phyloP scores from a whole-genome alignment of 2,329 filamentous ascomycete species.

The Pseudohalonectria lignicola region DNA sequence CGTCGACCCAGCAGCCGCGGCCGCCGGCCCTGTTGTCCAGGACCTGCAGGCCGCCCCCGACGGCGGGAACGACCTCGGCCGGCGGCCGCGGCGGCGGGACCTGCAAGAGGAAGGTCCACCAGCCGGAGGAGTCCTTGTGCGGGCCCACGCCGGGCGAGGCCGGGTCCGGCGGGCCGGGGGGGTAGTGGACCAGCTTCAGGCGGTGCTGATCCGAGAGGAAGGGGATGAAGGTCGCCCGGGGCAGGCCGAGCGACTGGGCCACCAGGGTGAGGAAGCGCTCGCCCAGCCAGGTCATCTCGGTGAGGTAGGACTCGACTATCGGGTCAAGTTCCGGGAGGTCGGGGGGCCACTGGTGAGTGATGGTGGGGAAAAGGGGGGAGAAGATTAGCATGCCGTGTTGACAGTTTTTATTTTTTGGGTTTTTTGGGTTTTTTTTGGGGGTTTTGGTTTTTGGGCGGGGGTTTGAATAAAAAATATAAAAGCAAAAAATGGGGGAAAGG shows the following conservation, averaged over 20 bases:
- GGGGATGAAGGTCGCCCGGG: slow-evolving; percentile 33
- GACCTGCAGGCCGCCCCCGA: slow-evolving; percentile 36
- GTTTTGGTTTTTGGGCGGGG: too few species aligned
- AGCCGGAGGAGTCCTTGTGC: slow-evolving; percentile 52
- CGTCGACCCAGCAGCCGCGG: slow-evolving; percentile 37
- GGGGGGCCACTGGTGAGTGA: slow-evolving; percentile 34
- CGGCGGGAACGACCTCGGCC: too few species aligned
- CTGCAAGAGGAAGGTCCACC: slow-evolving; percentile 54
- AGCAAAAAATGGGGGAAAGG: too few species aligned
- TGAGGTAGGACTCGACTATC: slow-evolving; percentile 35
- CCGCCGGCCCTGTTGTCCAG: too few species aligned
- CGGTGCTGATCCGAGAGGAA: slow-evolving; percentile 48
- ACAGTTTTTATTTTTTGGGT: too few species aligned
- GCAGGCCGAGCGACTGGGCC: slow-evolving; percentile 40
- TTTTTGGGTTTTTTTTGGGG: too few species aligned
- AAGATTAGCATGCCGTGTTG: too few species aligned
- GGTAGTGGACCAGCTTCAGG: slow-evolving; percentile 46
- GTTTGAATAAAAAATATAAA: too few species aligned
- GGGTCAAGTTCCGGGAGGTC: slow-evolving; percentile 19
- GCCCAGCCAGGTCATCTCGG: slow-evolving; percentile 36
- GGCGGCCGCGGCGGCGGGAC: slow-evolving; percentile 40
- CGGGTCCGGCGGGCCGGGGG: slow-evolving; percentile 15
- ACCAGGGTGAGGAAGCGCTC: slow-evolving; percentile 44
- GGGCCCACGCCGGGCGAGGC: slow-evolving; percentile 43
- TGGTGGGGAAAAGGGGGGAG: too few species aligned